Percentiles rank a stretch among this genome's conserved stretches.
phyloP scores from a whole-genome alignment of 495 filamentous ascomycete genomes.

The Neurospora tetraspora region DNA sequence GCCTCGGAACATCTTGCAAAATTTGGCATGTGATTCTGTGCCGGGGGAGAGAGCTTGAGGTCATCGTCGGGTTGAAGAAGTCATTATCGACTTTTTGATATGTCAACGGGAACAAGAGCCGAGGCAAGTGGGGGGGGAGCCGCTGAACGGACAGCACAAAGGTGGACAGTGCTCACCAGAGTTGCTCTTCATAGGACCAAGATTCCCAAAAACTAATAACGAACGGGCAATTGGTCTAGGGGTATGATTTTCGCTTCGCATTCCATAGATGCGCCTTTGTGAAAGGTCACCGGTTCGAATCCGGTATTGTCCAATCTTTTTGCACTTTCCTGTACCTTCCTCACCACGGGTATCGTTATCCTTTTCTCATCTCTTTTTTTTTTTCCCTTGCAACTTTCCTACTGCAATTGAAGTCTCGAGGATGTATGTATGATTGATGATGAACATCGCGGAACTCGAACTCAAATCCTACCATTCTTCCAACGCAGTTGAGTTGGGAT shows the following conservation, averaged over 20 bases:
- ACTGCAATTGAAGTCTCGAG: not conserved
- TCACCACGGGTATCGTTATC: not conserved
- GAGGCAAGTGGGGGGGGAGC: conserved; percentile 11
- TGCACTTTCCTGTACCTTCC: not conserved
- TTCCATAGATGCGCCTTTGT: conserved; percentile 1
- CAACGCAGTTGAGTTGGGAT: not conserved
- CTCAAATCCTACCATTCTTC: not conserved
- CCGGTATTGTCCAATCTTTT: conserved; percentile 9
- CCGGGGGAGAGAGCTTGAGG: not conserved
- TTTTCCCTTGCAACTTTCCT: not conserved
- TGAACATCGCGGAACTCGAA: not conserved
- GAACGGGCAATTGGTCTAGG: conserved; percentile 29
- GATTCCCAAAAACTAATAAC: not conserved
- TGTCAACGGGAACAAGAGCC: not conserved
- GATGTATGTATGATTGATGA: not conserved
- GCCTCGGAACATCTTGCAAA: not conserved
- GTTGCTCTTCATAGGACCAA: no score
- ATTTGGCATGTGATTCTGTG: not conserved
- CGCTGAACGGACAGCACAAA: not conserved
- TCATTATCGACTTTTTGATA: not conserved
- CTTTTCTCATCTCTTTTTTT: not conserved
- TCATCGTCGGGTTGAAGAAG: not conserved
- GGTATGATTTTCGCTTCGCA: conserved; percentile 39
- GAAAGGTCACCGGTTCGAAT: conserved; percentile 13
- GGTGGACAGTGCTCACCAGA: not conserved